Percentiles rank a stretch among this genome's conserved stretches.
Evolutionary conservation across 306 rosid genomes (phyloP).

Genomic region (Aeschynomene evenia): DNA sequence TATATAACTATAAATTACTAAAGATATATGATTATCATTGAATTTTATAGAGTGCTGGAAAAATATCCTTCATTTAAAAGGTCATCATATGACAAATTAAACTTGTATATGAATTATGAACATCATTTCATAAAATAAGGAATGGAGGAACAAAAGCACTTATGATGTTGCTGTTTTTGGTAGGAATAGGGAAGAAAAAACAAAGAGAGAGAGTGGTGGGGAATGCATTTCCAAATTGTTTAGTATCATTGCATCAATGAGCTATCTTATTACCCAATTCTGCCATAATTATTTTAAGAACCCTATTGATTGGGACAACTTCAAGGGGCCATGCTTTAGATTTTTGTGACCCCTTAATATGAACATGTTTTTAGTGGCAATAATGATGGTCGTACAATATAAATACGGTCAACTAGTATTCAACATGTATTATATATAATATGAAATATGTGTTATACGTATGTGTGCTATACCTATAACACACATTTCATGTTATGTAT

Average conservation of each 20-base stretch:
- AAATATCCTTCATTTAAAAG: too few relatives aligned
- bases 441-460: too few relatives aligned
- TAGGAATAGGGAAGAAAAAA: background rate
- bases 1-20: too few relatives aligned
- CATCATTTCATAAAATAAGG: background rate
- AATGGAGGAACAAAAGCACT: background rate
- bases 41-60: too few relatives aligned
- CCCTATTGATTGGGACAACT: background rate
- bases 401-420: too few relatives aligned
- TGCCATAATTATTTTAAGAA: background rate
- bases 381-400: too few relatives aligned
- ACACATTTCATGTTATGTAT: too few relatives aligned
- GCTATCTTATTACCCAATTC: background rate
- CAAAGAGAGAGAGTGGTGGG: background rate
- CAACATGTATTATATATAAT: too few relatives aligned
- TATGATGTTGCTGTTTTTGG: slow-evolving; percentile 8
- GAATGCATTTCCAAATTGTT: background rate
- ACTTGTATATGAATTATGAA: background rate
- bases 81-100: background rate
- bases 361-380: background rate
- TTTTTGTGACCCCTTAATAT: background rate
- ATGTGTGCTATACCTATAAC: too few relatives aligned
- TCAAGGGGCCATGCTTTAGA: background rate
- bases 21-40: too few relatives aligned
- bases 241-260: background rate